Percentiles rank a stretch among this genome's conserved stretches.
phyloP scores from a whole-genome alignment of 129 eudicot species.

The Helichrysum umbraculigerum region DNA sequence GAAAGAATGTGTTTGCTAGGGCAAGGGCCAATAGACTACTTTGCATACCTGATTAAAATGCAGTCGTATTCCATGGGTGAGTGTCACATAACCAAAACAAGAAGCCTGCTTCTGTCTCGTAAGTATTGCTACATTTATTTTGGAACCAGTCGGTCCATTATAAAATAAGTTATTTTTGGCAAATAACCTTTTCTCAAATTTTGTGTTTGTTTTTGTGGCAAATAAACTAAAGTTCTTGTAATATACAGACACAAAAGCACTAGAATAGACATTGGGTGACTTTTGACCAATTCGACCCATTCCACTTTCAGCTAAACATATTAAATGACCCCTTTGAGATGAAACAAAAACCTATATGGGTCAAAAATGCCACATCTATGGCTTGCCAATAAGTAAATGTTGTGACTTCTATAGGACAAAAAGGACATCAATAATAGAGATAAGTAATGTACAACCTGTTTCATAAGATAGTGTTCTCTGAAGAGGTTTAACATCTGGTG shows the following conservation, averaged over 20 bases:
- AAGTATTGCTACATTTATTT: background rate
- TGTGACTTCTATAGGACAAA: background rate
- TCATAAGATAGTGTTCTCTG: conserved; percentile 94
- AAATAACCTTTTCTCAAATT: background rate
- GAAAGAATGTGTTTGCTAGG: conserved; percentile 84
- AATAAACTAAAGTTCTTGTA: background rate
- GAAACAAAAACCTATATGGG: background rate
- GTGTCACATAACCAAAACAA: conserved; percentile 2
- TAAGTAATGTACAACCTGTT: conserved; percentile 57
- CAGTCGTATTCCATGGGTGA: background rate
- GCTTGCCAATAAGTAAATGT: background rate
- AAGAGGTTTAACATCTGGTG: conserved; percentile 83
- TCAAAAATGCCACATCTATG: background rate
- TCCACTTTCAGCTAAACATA: no score
- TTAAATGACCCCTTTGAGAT: no score
- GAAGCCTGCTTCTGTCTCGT: background rate
- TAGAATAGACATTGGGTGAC: background rate
- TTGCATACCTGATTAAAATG: conserved; percentile 72
- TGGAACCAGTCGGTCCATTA: background rate
- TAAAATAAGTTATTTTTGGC: background rate
- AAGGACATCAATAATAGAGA: background rate
- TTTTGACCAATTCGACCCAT: no score
- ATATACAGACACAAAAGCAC: background rate
- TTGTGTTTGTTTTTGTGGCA: background rate
- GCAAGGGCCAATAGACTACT: conserved; percentile 98